A percentile compares a stretch with the other conserved stretches of the same genome.
Evolutionary conservation across 2,329 filamentous ascomycete species (phyloP).

Genomic region (Aspergillus nomiae): DNA sequence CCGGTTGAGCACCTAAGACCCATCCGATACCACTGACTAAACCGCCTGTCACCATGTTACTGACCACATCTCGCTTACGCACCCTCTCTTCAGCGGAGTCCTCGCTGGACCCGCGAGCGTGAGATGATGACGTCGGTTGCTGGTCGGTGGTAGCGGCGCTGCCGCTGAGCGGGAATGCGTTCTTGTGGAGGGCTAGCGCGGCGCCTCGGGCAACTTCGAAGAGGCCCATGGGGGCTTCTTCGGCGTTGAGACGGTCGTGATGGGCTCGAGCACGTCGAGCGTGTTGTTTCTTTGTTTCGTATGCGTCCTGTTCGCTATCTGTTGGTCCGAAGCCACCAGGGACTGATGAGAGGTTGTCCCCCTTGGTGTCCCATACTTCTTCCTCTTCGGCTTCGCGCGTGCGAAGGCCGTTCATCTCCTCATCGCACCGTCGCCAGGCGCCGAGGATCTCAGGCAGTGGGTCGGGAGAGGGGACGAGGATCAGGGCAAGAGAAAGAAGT

Average conservation of each 20-base stretch:
- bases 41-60: constrained; percentile 64
- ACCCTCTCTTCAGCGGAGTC: constrained; percentile 32
- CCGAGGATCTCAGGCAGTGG: constrained; percentile 62
- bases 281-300: constrained; percentile 46
- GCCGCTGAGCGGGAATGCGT: constrained; percentile 46
- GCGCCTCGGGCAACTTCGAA: constrained; percentile 56
- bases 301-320: constrained; percentile 47
- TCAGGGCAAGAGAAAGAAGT: constrained; percentile 62
- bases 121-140: constrained; percentile 5
- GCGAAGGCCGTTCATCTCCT: constrained; percentile 58
- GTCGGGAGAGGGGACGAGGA: constrained; percentile 59
- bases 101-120: constrained; percentile 16
- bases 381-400: constrained; percentile 59
- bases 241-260: constrained; percentile 29
- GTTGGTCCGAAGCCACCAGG: constrained; percentile 49
- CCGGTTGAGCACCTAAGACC: constrained; percentile 59
- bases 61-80: constrained; percentile 58
- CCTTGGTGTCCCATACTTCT: constrained; percentile 59
- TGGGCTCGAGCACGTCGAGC: constrained; percentile 35
- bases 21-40: constrained; percentile 65
- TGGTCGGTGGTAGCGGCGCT: constrained; percentile 13
- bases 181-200: constrained; percentile 51
- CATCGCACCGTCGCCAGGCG: constrained; percentile 65
- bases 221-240: constrained; percentile 54
- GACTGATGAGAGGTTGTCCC: constrained; percentile 45